phyloP scores from a whole-genome alignment of 352 stramenopile species.

The Phytophthora fragariae region DNA sequence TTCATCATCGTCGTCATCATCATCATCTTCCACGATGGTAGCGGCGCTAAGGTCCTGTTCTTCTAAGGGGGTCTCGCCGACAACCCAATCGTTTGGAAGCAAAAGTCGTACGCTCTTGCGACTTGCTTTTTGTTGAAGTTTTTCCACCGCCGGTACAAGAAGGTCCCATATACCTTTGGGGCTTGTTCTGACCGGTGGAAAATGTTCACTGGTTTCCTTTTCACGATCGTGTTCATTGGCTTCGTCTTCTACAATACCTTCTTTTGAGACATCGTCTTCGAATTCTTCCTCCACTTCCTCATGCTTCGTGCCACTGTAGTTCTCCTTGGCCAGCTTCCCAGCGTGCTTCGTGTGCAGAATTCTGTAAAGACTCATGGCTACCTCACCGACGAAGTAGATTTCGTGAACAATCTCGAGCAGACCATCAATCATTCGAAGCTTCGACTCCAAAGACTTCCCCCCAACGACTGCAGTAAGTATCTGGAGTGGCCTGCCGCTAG shows the following conservation, averaged over 20 bases:
- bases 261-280: conserved; percentile 11
- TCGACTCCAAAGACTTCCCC: conserved; percentile 54
- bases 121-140: conserved; percentile 70
- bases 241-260: conserved; percentile 12
- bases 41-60: conserved; percentile 39
- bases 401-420: conserved; percentile 60
- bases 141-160: conserved; percentile 55
- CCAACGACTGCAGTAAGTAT: conserved; percentile 58
- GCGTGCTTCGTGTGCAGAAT: conserved; percentile 46
- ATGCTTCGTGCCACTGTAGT: neutral
- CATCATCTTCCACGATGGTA: conserved; percentile 46
- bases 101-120: conserved; percentile 63
- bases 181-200: neutral
- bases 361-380: conserved; percentile 65
- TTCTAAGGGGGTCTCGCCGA: conserved; percentile 61
- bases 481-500: neutral
- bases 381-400: conserved; percentile 76
- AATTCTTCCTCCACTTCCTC: conserved; percentile 19
- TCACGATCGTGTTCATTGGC: neutral
- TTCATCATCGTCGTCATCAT: conserved; percentile 48
- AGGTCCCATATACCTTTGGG: conserved; percentile 38
- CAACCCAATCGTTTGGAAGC: conserved; percentile 68
- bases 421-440: conserved; percentile 73
- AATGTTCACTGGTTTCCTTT: neutral
- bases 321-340: neutral